phyloP scores from a whole-genome alignment of 2,329 filamentous ascomycete species.

The Sarocladium strictum region DNA sequence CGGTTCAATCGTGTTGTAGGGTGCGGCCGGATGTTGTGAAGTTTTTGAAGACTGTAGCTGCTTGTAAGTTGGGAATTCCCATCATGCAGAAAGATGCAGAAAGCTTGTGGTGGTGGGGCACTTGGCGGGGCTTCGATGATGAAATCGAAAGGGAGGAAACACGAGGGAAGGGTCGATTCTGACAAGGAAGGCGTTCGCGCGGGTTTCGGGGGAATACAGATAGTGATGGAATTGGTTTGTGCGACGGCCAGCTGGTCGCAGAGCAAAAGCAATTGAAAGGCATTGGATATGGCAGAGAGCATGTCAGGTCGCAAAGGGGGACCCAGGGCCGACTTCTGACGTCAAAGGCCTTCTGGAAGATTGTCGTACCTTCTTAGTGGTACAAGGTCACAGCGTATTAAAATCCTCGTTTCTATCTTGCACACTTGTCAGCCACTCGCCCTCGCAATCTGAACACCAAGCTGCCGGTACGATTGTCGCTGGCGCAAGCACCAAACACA shows the following conservation, averaged over 20 bases:
- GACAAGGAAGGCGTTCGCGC: background rate
- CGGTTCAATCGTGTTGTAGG: background rate
- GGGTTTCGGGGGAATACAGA: background rate
- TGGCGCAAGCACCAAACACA: conserved; percentile 1
- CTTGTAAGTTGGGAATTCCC: background rate
- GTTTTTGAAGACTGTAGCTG: background rate
- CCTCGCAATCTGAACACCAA: background rate
- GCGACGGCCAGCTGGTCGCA: background rate
- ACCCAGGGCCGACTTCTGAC: background rate
- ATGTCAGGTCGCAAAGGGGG: background rate
- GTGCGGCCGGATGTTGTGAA: no score
- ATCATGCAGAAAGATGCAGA: conserved; percentile 4
- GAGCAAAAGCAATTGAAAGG: background rate
- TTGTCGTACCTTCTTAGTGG: background rate
- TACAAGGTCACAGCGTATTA: background rate
- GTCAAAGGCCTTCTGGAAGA: background rate
- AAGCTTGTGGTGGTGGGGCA: conserved; percentile 9
- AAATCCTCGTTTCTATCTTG: background rate
- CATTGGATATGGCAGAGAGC: background rate
- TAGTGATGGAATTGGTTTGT: background rate
- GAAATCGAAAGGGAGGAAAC: conserved; percentile 4
- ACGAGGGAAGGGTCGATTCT: background rate
- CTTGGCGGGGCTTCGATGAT: conserved; percentile 7
- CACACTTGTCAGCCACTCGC: background rate
- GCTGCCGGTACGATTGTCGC: background rate